Evolutionary conservation across 306 rosid genomes (phyloP), one percentile per base, ranked within the genome.

Genomic region (Quercus suber): DNA sequence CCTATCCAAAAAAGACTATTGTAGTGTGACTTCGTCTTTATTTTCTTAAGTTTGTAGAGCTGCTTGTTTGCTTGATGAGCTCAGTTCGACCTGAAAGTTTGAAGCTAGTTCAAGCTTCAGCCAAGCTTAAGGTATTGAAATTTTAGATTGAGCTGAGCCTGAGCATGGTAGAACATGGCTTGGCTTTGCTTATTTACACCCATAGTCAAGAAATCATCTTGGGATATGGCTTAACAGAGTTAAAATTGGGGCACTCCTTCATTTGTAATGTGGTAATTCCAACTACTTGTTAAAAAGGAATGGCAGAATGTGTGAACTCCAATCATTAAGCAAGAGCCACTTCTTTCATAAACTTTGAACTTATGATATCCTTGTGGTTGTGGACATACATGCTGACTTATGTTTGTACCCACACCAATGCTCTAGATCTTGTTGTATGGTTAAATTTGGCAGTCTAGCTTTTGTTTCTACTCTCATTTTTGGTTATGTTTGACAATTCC

Each of bases 391-490:
- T 61, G 41, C n/a, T 59, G 25, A 23, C 31, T 23, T 27, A 21
- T 23, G 27, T 59, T 59, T 23, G 65, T 65, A 65, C 63, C 64
- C 21, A 19, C 55, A 19, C 31, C 11, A 27, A 49, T 71, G 71
- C 59, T 71, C 55, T 77, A 57, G 49, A 60, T 35, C 18, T 64
- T 70, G 33, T 52, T 9, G 11, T 69, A 15, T 76, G 25, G 73
- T 67, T 31, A 45, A 64, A 73, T 75, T 75, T 76, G 23, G 69
- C 33, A 61, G 72, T 75, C 72, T 17, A 19, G 51, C 20, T 23
- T 64, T 49, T 45, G 21, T 35, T 69, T 27, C 28, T 27, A 27
- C 51, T 67, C 49, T 33, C n/a, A 17, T 11, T 73, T 67, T 31
- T 63, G 69, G 53, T 81, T 79, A 19, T 14, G 57, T 60, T 20